Conservation (phyloP, 352 stramenopile genomes). For the Phytophthora litchii region DNA sequence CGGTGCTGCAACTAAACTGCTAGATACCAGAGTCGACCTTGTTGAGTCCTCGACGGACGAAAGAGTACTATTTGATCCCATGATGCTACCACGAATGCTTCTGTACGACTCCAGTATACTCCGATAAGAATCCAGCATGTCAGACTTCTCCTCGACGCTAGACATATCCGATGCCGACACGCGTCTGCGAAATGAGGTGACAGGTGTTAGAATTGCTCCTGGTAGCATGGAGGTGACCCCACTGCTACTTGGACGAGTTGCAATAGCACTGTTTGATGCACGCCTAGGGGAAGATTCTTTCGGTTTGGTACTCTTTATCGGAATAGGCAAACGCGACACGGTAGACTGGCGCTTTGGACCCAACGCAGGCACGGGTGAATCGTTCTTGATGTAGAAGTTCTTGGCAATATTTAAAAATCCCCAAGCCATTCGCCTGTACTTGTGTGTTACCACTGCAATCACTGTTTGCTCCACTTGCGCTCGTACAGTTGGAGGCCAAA, state of each 20-base stretch:
- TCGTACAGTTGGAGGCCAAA: conserved; percentile 54
- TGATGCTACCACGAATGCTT: conserved; percentile 9
- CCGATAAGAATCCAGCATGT: conserved; percentile 19
- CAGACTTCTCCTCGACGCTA: conserved; percentile 4
- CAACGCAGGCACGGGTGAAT: conserved; percentile 32
- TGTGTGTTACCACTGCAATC: conserved; percentile 39
- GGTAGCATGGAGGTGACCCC: conserved; percentile 4
- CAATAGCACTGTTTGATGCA: background rate
- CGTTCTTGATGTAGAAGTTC: conserved; percentile 68
- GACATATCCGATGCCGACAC: conserved; percentile 22
- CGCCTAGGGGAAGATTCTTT: background rate
- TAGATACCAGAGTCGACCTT: background rate
- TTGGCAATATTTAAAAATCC: conserved; percentile 66
- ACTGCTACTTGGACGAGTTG: conserved; percentile 6
- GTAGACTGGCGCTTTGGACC: conserved; percentile 6
- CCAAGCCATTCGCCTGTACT: conserved; percentile 42
- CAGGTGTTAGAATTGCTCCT: conserved; percentile 7
- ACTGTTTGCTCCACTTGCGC: conserved; percentile 47
- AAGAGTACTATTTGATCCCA: background rate
- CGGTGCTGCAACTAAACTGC: background rate
- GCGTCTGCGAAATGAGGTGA: conserved; percentile 10
- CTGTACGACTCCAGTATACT: conserved; percentile 16
- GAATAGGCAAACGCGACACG: background rate
- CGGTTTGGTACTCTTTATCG: conserved; percentile 6
- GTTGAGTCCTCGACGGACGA: background rate